These are phyloP conservation scores for Pelargonium fulgidum DNA, from an alignment of 441 rosid species.

Conservation along the genomic window DNA sequence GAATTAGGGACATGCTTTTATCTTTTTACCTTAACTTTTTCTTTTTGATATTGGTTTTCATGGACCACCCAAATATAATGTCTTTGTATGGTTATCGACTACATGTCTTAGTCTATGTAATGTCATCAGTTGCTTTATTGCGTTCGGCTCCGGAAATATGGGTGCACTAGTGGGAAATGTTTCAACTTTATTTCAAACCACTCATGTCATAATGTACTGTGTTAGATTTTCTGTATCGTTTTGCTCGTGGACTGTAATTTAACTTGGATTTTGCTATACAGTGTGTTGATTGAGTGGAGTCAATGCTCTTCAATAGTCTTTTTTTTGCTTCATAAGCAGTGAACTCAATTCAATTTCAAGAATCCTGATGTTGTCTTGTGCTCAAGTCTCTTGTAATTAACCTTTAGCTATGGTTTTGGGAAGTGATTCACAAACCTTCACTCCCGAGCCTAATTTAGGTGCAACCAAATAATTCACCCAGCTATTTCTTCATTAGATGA, in stretches of 20 bases:
- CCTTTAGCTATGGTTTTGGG: neutral
- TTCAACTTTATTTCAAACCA: neutral
- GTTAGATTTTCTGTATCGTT: too few relatives aligned
- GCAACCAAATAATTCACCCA: neutral
- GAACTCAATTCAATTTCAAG: too few relatives aligned
- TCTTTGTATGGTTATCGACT: neutral
- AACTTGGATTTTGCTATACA: too few relatives aligned
- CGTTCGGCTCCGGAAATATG: neutral
- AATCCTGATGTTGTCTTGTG: neutral
- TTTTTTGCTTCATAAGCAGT: too few relatives aligned
- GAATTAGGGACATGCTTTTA: conserved; percentile 9
- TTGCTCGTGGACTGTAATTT: too few relatives aligned
- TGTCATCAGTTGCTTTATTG: conserved; percentile 3
- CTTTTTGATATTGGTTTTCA: conserved; percentile 18
- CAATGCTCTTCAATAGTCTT: too few relatives aligned
- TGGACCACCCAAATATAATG: conserved; percentile 29
- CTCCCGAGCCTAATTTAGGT: neutral
- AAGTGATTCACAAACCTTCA: neutral
- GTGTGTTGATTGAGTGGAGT: too few relatives aligned
- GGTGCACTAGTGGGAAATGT: neutral
- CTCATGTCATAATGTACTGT: neutral
- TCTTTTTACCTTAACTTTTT: conserved; percentile 24
- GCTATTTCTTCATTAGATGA: neutral
- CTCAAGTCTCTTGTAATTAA: neutral
- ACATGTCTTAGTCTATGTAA: neutral